These are phyloP conservation scores for Leptographium radiaticola DNA, from an alignment of 2,329 filamentous ascomycete species.

Conservation along the genomic window DNA sequence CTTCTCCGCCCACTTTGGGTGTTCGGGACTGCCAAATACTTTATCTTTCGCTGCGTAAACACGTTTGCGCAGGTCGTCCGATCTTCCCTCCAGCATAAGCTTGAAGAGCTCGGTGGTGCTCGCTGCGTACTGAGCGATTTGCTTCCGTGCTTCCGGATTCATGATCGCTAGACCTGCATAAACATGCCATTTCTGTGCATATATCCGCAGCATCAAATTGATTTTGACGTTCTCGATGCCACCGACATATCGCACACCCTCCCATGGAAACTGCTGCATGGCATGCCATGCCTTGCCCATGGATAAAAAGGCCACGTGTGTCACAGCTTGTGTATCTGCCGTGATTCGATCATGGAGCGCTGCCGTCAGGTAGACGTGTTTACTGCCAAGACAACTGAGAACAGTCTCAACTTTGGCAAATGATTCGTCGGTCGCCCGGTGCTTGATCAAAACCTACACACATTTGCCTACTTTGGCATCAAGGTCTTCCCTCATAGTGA, in stretches of 20 bases:
- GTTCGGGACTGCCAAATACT: conserved; percentile 63
- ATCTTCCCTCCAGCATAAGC: conserved; percentile 81
- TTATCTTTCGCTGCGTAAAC: conserved; percentile 53
- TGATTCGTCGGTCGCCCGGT: conserved; percentile 67
- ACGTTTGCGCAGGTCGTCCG: conserved; percentile 57
- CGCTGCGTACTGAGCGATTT: conserved; percentile 88
- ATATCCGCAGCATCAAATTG: conserved; percentile 94
- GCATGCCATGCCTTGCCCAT: conserved; percentile 99
- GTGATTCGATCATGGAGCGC: conserved; percentile 91
- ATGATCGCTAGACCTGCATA: conserved; percentile 95
- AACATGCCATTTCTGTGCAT: conserved; percentile 98
- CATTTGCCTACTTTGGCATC: not conserved
- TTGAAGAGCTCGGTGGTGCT: conserved; percentile 93
- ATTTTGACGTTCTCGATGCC: conserved; percentile 99
- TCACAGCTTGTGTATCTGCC: conserved; percentile 95
- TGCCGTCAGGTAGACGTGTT: conserved; percentile 76
- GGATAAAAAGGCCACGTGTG: conserved; percentile 88
- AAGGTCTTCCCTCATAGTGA: not conserved
- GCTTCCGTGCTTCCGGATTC: conserved; percentile 80
- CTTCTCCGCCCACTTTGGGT: conserved; percentile 43
- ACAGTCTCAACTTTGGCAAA: conserved; percentile 70
- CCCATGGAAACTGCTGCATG: conserved; percentile 93
- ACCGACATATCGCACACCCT: conserved; percentile 85
- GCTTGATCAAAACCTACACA: conserved; percentile 65
- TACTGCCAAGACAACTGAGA: conserved; percentile 71